Evolutionary conservation across 106 monocot species (phyloP).

Genomic region (Dioscorea alata): DNA sequence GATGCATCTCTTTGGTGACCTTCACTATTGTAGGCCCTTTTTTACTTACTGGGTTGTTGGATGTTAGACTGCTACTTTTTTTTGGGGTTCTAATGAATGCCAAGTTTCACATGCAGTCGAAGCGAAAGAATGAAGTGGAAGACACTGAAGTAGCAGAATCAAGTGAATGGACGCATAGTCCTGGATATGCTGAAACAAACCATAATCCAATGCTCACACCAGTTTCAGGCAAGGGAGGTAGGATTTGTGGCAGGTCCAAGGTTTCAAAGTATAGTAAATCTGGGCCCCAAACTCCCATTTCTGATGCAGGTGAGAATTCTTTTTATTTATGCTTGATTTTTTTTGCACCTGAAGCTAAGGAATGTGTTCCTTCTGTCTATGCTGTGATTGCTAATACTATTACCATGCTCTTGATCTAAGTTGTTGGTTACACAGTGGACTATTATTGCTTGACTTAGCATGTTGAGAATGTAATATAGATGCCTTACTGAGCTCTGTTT

Average conservation of each 20-base stretch:
- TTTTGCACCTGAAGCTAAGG: background rate
- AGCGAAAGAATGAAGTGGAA: slow-evolving; percentile 53
- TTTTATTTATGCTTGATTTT: background rate
- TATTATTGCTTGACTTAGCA: too few species aligned
- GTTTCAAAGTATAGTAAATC: slow-evolving; percentile 35
- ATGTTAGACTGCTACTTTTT: too few species aligned
- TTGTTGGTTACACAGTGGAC: too few species aligned
- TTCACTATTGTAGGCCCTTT: too few species aligned
- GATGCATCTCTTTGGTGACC: too few species aligned
- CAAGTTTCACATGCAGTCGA: slow-evolving; percentile 42
- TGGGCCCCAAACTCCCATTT: slow-evolving; percentile 54
- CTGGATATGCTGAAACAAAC: slow-evolving; percentile 46
- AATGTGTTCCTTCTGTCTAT: too few species aligned
- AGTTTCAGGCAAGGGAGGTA: slow-evolving; percentile 52
- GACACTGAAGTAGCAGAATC: slow-evolving; percentile 57
- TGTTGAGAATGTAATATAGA: background rate
- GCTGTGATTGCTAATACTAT: background rate
- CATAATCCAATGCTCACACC: slow-evolving; percentile 59
- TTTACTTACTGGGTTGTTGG: too few species aligned
- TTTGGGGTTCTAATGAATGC: background rate
- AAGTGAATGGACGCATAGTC: slow-evolving; percentile 52
- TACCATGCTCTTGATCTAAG: background rate
- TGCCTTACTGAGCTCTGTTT: background rate
- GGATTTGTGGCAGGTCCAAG: slow-evolving; percentile 31
- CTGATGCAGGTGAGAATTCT: slow-evolving; percentile 48